Conservation (phyloP, 768 basidiomycete genomes). For the Candolleomyces aberdarensis region DNA sequence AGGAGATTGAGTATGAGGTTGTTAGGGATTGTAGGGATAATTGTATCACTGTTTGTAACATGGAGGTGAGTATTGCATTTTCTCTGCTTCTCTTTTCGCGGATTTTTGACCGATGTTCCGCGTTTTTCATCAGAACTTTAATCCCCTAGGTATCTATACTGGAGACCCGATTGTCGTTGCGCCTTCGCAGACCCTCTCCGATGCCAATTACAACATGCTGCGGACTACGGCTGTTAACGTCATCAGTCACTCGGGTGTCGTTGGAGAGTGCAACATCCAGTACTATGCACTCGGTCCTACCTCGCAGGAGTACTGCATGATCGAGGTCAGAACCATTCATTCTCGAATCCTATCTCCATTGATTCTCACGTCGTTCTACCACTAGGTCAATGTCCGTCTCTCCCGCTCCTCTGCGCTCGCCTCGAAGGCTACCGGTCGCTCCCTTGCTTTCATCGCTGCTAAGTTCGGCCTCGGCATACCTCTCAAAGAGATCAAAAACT, state of each 20-base stretch:
- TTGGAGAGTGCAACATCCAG: conserved; percentile 99
- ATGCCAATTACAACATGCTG: conserved; percentile 99
- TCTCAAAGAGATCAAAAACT: conserved; percentile 96
- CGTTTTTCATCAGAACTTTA: conserved; percentile 77
- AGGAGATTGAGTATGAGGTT: conserved; percentile 99
- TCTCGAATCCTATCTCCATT: not conserved
- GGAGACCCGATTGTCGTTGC: conserved; percentile 98
- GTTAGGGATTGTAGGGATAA: conserved; percentile 97
- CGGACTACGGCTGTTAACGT: conserved; percentile 98
- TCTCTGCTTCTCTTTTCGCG: not conserved
- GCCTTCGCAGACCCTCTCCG: conserved; percentile 97
- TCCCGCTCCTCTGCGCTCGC: conserved; percentile 97
- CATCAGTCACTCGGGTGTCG: conserved; percentile 95
- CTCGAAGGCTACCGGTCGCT: conserved; percentile 98
- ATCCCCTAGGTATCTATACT: conserved; percentile 97
- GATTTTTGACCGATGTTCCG: not conserved
- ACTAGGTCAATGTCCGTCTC: conserved; percentile 85
- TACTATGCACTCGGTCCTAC: conserved; percentile 96
- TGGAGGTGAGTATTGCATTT: conserved; percentile 72
- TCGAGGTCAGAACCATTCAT: conserved; percentile 75
- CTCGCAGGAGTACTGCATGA: conserved; percentile 97
- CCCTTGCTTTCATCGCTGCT: conserved; percentile 96
- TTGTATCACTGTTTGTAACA: conserved; percentile 99
- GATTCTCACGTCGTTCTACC: not conserved
- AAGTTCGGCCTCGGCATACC: conserved; percentile 97